These are phyloP conservation scores for Salvia splendens DNA, from an alignment of 257 asterid genomes.

Conservation along the genomic window DNA sequence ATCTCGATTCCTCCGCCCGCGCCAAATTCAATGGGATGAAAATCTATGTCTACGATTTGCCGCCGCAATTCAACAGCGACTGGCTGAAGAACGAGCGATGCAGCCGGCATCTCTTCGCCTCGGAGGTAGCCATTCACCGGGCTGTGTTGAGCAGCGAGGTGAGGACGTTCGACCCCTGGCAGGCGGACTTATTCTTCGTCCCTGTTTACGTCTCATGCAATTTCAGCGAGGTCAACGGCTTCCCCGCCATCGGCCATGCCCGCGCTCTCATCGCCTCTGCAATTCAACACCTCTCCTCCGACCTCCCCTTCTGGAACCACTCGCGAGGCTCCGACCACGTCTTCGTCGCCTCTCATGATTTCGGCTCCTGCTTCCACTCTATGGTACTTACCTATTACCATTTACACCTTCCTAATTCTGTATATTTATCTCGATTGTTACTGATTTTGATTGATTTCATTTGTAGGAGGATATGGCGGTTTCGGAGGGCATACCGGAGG, in stretches of 20 bases:
- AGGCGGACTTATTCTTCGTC: constrained; percentile 91
- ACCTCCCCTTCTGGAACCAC: constrained; percentile 83
- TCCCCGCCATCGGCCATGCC: constrained; percentile 92
- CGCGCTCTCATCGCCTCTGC: constrained; percentile 63
- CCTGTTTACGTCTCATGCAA: constrained; percentile 93
- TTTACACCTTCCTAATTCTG: background rate
- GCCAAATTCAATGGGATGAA: constrained; percentile 54
- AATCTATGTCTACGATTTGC: constrained; percentile 74
- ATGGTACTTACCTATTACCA: constrained; percentile 46
- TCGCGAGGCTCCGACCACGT: constrained; percentile 85
- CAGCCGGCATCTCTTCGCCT: constrained; percentile 69
- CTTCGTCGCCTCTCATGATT: constrained; percentile 93
- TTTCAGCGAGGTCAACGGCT: constrained; percentile 86
- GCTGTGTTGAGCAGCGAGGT: constrained; percentile 57
- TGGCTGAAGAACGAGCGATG: constrained; percentile 75
- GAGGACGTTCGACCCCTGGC: constrained; percentile 62
- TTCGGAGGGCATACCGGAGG: constrained; percentile 72
- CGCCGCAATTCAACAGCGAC: constrained; percentile 60
- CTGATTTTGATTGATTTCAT: background rate
- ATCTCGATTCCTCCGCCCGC: constrained; percentile 26
- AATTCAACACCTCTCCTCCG: constrained; percentile 45
- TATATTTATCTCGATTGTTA: background rate
- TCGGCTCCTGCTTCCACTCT: constrained; percentile 93
- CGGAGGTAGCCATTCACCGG: constrained; percentile 85
- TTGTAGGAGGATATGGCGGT: constrained; percentile 80